These are phyloP conservation scores for Microsporum ferrugineum DNA, from an alignment of 2,329 filamentous ascomycete genomes.

Conservation along the genomic window DNA sequence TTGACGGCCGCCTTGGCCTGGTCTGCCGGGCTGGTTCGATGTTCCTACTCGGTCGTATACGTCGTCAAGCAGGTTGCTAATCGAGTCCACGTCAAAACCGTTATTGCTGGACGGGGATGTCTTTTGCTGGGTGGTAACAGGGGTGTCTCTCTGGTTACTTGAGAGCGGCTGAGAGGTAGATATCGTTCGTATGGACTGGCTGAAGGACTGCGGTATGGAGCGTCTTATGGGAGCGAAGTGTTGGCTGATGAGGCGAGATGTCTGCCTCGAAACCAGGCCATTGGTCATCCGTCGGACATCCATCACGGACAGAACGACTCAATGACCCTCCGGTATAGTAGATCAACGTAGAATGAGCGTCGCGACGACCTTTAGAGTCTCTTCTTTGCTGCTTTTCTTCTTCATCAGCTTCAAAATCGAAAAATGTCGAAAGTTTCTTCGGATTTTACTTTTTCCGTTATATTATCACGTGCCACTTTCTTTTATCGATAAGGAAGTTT, in stretches of 20 bases:
- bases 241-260: background rate
- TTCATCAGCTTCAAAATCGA: background rate
- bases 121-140: background rate
- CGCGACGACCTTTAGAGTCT: background rate
- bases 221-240: background rate
- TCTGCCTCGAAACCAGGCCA: constrained; percentile 7
- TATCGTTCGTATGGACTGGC: background rate
- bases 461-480: background rate
- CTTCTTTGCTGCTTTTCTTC: background rate
- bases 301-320: constrained; percentile 4
- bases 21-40: background rate
- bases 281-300: constrained; percentile 12
- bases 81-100: background rate
- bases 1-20: background rate
- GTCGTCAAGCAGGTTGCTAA: background rate
- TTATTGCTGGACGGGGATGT: background rate
- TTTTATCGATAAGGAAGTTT: constrained; percentile 3
- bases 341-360: background rate
- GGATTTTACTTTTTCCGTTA: background rate
- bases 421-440: background rate
- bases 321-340: background rate
- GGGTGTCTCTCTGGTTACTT: background rate
- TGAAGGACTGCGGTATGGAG: background rate
- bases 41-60: background rate
- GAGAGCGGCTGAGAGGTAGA: background rate